A percentile compares a stretch with the other conserved stretches of the same genome.
Conservation (phyloP, 257 asterid species). For the Verbascum thapsus region DNA sequence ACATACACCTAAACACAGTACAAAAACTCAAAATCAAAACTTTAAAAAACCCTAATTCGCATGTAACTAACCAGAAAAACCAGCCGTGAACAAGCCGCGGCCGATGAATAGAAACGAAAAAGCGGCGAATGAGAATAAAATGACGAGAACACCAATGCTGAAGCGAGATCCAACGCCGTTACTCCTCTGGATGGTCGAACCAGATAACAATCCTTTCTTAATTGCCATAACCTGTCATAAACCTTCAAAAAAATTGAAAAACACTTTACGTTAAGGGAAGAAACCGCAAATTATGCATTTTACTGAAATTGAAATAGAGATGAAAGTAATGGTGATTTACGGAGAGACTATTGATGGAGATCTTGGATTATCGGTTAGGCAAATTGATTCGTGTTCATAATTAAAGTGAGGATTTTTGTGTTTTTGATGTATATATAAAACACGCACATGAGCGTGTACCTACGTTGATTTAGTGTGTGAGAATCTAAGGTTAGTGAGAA, state of each 20-base stretch:
- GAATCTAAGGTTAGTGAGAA: background rate
- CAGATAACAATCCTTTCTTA: conserved; percentile 45
- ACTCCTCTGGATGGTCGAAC: conserved; percentile 33
- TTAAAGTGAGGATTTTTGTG: conserved; percentile 1
- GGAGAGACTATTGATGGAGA: conserved; percentile 23
- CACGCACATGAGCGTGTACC: conserved; percentile 10
- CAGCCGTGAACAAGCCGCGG: conserved; percentile 46
- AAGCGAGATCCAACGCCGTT: conserved; percentile 49
- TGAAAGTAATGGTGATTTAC: conserved; percentile 25
- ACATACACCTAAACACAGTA: background rate
- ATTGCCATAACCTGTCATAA: conserved; percentile 51
- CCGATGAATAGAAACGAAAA: conserved; percentile 47
- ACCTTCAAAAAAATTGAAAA: conserved; percentile 35
- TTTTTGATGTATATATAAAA: conserved; percentile 17
- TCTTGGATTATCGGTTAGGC: conserved; percentile 32
- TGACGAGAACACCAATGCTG: conserved; percentile 28
- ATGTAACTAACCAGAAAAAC: conserved; percentile 51
- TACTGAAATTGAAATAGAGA: conserved; percentile 5
- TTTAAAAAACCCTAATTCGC: background rate
- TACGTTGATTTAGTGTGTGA: conserved; percentile 12
- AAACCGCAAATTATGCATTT: conserved; percentile 29
- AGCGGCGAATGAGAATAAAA: conserved; percentile 35
- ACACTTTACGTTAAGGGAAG: no score
- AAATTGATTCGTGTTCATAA: conserved; percentile 20
- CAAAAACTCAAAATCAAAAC: background rate